Conservation (phyloP, 305 asterid species). For the Fraxinus velutina region DNA sequence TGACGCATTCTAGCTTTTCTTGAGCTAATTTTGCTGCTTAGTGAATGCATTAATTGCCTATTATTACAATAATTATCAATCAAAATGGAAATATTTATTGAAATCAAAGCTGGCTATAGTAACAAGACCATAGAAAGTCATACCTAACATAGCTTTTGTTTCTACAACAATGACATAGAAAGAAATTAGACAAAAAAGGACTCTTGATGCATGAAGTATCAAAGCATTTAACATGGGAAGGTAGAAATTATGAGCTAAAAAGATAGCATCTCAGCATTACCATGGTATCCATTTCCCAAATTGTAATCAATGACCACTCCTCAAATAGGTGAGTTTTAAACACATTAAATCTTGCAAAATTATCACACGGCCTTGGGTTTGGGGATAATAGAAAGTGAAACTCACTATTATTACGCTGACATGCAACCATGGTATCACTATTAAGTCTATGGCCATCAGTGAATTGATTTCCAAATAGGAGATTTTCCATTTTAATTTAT, state of each 20-base stretch:
- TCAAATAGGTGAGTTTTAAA: not conserved
- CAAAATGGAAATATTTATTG: not conserved
- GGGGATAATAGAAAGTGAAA: not conserved
- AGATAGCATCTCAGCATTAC: not conserved
- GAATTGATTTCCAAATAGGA: not conserved
- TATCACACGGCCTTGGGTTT: not conserved
- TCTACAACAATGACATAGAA: not conserved
- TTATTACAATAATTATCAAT: not conserved
- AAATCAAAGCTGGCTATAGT: not conserved
- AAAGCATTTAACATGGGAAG: not conserved
- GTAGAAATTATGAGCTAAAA: not conserved
- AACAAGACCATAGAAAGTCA: not conserved
- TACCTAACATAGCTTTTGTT: not conserved
- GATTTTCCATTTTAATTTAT: not conserved
- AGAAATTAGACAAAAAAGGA: not conserved
- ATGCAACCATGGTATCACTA: not conserved
- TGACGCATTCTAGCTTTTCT: not conserved
- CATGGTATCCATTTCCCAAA: not conserved
- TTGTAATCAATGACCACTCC: not conserved
- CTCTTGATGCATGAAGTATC: not conserved
- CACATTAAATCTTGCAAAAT: not conserved
- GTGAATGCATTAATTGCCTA: not conserved
- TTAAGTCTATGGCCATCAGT: not conserved
- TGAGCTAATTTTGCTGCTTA: not conserved
- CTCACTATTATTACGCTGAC: not conserved